Conservation (phyloP, 1,139 yeast species). For the Suhomyces maxii region DNA sequence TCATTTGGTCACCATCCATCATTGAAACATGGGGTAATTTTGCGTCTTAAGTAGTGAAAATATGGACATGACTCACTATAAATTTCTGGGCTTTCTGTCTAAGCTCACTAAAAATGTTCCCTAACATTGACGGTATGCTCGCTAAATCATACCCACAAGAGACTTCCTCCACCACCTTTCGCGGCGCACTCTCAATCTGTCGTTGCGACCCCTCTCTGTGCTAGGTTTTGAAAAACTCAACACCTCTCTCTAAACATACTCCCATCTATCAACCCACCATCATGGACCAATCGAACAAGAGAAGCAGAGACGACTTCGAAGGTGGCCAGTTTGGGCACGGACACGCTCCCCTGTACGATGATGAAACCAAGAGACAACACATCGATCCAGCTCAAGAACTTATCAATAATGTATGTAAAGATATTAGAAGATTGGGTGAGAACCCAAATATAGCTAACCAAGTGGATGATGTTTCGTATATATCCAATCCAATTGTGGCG, state of each 20-base stretch:
- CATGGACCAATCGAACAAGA: conserved; percentile 30
- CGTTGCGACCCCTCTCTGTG: not conserved
- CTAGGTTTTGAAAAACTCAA: not conserved
- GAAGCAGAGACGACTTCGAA: conserved; percentile 45
- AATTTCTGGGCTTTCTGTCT: too few species aligned
- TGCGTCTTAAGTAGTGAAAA: too few species aligned
- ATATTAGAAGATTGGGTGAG: conserved; percentile 68
- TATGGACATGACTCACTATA: too few species aligned
- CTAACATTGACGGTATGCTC: too few species aligned
- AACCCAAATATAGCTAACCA: conserved; percentile 51
- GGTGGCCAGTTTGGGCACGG: conserved; percentile 13
- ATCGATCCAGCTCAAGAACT: conserved; percentile 45
- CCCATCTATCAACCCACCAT: not conserved
- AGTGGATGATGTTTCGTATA: conserved; percentile 66
- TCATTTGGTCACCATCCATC: not conserved
- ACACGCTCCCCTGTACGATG: conserved; percentile 15
- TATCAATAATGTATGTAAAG: conserved; percentile 48
- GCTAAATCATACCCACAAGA: too few species aligned
- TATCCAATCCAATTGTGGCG: conserved; percentile 63
- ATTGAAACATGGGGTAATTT: not conserved
- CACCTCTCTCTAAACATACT: not conserved
- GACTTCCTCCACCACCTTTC: too few species aligned
- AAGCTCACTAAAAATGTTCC: too few species aligned
- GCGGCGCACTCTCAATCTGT: too few species aligned
- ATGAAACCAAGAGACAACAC: conserved; percentile 36